These are phyloP conservation scores for Fraxinus ornus DNA, from an alignment of 305 asterid species.

Conservation along the genomic window DNA sequence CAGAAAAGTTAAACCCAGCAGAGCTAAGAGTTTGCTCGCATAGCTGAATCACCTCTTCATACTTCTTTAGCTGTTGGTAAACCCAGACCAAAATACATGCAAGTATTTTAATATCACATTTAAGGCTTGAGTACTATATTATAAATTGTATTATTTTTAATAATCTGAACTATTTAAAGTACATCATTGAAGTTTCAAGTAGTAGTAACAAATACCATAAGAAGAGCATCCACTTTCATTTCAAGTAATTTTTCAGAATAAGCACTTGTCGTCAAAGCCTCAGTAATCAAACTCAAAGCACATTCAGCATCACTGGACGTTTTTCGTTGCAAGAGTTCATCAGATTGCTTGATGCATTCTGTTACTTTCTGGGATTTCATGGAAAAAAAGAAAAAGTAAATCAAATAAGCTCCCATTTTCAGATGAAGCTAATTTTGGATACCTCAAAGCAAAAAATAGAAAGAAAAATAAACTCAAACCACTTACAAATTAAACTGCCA, in stretches of 20 bases:
- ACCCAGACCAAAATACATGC: constrained; percentile 27
- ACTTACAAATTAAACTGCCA: neutral
- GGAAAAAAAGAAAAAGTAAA: neutral
- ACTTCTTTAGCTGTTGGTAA: constrained; percentile 66
- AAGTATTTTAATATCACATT: constrained; percentile 12
- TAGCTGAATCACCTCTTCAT: constrained; percentile 75
- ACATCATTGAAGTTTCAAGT: constrained; percentile 20
- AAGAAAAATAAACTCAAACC: neutral
- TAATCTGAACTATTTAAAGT: constrained; percentile 2
- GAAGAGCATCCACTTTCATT: constrained; percentile 85
- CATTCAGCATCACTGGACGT: constrained; percentile 51
- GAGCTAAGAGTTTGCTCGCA: constrained; percentile 64
- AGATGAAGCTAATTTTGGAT: neutral
- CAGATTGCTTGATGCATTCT: constrained; percentile 57
- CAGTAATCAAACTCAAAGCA: constrained; percentile 65
- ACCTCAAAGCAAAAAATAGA: constrained; percentile 1
- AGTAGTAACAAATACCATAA: constrained; percentile 54
- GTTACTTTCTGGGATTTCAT: constrained; percentile 63
- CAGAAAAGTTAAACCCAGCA: constrained; percentile 45
- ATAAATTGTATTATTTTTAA: neutral
- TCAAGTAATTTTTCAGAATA: constrained; percentile 66
- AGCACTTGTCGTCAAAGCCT: constrained; percentile 76
- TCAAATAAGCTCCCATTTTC: constrained; percentile 16
- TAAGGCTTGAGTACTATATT: constrained; percentile 7
- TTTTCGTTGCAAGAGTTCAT: constrained; percentile 56